A percentile compares a stretch with the other conserved stretches of the same genome.
Evolutionary conservation across 768 basidiomycete species (phyloP).

Genomic region (Mrakia frigida): DNA sequence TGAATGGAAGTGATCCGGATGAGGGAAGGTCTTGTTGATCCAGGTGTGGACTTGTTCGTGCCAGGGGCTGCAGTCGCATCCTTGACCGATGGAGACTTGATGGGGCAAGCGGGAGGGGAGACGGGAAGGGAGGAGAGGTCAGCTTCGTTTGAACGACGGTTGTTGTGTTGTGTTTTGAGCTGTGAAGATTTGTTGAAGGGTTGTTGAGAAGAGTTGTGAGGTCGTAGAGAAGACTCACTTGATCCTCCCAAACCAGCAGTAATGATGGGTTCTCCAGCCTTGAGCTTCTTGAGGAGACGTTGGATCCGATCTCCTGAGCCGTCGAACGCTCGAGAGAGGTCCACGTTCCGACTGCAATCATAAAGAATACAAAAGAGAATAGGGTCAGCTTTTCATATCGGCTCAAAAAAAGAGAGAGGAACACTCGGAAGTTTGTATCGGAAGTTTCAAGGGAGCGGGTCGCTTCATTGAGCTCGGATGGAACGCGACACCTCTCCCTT

Average conservation of each 20-base stretch:
- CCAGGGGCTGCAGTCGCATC: not conserved
- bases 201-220: not conserved
- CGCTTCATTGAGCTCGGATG: not conserved
- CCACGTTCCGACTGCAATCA: not conserved
- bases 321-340: constrained; percentile 13
- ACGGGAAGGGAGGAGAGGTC: not conserved
- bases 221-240: not conserved
- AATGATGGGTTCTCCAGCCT: constrained; percentile 7
- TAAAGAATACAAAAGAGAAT: not conserved
- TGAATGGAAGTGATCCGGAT: not conserved
- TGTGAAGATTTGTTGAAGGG: not conserved
- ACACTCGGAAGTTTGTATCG: no score
- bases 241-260: constrained; percentile 14
- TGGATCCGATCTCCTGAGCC: not conserved
- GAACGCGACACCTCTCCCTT: not conserved
- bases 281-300: constrained; percentile 5
- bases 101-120: not conserved
- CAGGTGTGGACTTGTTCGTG: not conserved
- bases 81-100: not conserved
- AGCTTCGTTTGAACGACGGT: not conserved
- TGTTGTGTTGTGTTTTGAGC: not conserved
- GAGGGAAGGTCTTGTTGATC: constrained; percentile 1
- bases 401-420: no score
- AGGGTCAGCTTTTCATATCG: not conserved
- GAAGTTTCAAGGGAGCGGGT: no score